Evolutionary conservation across 148 eudicot genomes (phyloP).

Genomic region (Amaranthus palmeri): DNA sequence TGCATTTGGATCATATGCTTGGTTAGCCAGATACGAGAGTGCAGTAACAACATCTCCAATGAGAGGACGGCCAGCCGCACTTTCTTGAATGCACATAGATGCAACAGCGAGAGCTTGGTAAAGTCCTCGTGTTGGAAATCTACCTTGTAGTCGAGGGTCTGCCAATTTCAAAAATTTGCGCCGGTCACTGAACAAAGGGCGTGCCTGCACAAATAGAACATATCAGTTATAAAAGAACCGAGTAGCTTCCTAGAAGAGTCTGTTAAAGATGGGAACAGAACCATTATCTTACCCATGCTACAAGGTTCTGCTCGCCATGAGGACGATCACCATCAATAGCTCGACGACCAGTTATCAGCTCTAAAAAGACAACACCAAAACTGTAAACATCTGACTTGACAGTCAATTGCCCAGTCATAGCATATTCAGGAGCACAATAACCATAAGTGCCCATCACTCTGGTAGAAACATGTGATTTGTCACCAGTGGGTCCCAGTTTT

Average conservation of each 20-base stretch:
- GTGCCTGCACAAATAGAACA: constrained; percentile 49
- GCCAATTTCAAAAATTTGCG: constrained; percentile 60
- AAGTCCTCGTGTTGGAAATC: constrained; percentile 68
- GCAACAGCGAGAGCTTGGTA: constrained; percentile 86
- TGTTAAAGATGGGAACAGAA: not conserved
- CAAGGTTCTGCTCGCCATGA: constrained; percentile 82
- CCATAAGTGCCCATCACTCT: constrained; percentile 95
- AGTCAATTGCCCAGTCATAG: constrained; percentile 91
- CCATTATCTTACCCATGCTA: constrained; percentile 61
- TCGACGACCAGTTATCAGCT: constrained; percentile 82
- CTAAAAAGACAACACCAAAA: constrained; percentile 85
- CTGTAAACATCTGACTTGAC: constrained; percentile 89
- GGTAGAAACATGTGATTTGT: constrained; percentile 87
- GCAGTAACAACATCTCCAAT: constrained; percentile 90
- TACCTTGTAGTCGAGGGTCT: constrained; percentile 65
- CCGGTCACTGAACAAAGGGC: constrained; percentile 72
- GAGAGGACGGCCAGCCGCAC: constrained; percentile 76
- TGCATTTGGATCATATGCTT: constrained; percentile 49
- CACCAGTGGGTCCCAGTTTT: constrained; percentile 88
- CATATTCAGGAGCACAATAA: constrained; percentile 90
- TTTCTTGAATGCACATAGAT: constrained; percentile 91
- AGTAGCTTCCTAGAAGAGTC: not conserved
- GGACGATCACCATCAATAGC: constrained; percentile 67
- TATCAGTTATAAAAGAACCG: constrained; percentile 1
- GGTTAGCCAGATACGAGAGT: constrained; percentile 77